phyloP scores from a whole-genome alignment of 805 yeast genomes.

The Candida boleticola region DNA sequence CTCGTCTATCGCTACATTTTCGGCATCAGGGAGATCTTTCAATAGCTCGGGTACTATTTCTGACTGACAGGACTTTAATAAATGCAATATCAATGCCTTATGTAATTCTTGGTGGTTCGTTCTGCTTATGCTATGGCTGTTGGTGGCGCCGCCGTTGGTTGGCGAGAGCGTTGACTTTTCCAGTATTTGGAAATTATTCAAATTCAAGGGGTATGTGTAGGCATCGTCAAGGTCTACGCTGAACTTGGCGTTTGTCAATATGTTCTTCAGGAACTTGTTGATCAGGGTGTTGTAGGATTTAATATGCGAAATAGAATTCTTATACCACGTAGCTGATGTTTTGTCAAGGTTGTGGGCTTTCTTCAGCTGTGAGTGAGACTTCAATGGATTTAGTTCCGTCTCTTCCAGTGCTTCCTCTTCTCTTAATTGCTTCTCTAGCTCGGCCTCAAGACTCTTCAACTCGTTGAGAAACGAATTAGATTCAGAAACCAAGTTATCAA shows the following conservation, averaged over 20 bases:
- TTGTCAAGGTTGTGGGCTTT: slow-evolving; percentile 13
- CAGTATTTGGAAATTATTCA: slow-evolving; percentile 16
- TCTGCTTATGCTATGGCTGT: not conserved
- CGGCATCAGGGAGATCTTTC: slow-evolving; percentile 14
- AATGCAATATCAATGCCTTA: slow-evolving; percentile 37
- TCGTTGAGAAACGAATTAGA: slow-evolving; percentile 22
- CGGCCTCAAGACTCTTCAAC: slow-evolving; percentile 22
- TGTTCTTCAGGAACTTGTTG: slow-evolving; percentile 32
- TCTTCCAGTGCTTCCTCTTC: slow-evolving; percentile 7
- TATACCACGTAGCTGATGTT: slow-evolving; percentile 31
- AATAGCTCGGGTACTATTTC: slow-evolving; percentile 31
- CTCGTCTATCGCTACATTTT: not conserved
- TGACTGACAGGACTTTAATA: slow-evolving; percentile 40
- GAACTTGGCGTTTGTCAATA: slow-evolving; percentile 26
- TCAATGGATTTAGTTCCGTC: not conserved
- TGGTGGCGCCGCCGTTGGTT: not conserved
- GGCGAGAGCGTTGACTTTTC: not conserved
- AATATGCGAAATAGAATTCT: slow-evolving; percentile 27
- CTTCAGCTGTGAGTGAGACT: too few relatives aligned
- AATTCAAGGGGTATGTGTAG: slow-evolving; percentile 35
- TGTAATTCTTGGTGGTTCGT: slow-evolving; percentile 30
- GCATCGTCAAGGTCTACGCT: slow-evolving; percentile 38
- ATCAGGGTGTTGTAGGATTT: slow-evolving; percentile 36
- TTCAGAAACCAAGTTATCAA: slow-evolving; percentile 18
- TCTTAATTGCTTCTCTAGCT: slow-evolving; percentile 16